phyloP scores from a whole-genome alignment of 2,329 filamentous ascomycete species.

The Neonectria hederae region DNA sequence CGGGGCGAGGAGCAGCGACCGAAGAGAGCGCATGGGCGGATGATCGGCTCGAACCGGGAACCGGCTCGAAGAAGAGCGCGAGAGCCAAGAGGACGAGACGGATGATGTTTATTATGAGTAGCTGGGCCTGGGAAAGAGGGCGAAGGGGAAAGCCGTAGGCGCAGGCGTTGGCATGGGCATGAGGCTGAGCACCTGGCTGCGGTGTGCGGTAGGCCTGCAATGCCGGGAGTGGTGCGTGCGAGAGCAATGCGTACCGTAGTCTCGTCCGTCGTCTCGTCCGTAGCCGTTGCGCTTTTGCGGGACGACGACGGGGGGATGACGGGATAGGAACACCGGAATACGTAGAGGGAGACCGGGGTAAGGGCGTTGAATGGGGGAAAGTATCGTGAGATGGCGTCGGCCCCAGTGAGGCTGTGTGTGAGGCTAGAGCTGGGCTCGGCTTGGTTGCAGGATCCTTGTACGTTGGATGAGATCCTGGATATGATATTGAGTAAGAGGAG shows the following conservation, averaged over 20 bases:
- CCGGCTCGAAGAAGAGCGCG: slow-evolving; percentile 20
- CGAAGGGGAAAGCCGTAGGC: slow-evolving; percentile 22
- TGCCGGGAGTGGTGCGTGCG: slow-evolving; percentile 18
- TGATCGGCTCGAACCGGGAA: slow-evolving; percentile 36
- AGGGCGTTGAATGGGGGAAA: slow-evolving; percentile 4
- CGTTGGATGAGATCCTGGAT: neutral
- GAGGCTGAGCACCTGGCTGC: slow-evolving; percentile 40
- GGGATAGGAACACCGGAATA: neutral
- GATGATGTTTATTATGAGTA: slow-evolving; percentile 22
- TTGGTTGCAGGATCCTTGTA: neutral
- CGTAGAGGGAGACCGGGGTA: neutral
- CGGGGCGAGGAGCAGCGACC: slow-evolving; percentile 40
- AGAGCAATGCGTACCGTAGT: neutral
- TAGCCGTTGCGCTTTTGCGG: neutral
- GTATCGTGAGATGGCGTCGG: slow-evolving; percentile 32
- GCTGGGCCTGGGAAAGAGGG: slow-evolving; percentile 5
- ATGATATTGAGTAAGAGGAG: neutral
- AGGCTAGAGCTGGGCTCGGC: slow-evolving; percentile 3
- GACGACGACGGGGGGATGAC: neutral
- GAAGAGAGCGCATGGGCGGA: slow-evolving; percentile 38
- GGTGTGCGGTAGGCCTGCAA: slow-evolving; percentile 16
- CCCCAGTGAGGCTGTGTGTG: slow-evolving; percentile 38
- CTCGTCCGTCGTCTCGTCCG: neutral
- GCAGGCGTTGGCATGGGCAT: slow-evolving; percentile 22
- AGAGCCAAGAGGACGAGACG: slow-evolving; percentile 27